Evolutionary conservation across 768 basidiomycete species (phyloP).

Genomic region (Gelatoporia subvermispora): DNA sequence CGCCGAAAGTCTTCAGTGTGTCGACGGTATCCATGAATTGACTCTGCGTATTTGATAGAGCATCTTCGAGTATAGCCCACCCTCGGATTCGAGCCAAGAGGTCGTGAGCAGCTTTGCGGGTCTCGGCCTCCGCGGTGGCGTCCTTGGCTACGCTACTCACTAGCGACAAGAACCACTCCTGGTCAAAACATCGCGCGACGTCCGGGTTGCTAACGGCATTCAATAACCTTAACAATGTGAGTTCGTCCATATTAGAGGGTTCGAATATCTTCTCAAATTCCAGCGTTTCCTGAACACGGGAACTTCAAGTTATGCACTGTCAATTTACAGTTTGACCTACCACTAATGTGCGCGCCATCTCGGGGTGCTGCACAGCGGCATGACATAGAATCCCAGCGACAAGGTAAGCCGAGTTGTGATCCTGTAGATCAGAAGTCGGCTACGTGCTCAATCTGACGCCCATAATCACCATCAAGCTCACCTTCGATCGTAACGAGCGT

Average conservation of each 20-base stretch:
- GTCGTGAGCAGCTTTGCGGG: constrained; percentile 41
- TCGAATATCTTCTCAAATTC: constrained; percentile 54
- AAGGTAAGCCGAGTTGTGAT: constrained; percentile 50
- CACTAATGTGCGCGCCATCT: constrained; percentile 38
- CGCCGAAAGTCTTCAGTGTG: constrained; percentile 56
- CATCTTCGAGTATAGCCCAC: constrained; percentile 60
- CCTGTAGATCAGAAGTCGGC: constrained; percentile 28
- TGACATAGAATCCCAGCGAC: constrained; percentile 60
- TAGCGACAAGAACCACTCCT: constrained; percentile 35
- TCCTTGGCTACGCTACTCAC: constrained; percentile 35
- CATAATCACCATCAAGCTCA: constrained; percentile 23
- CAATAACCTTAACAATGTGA: constrained; percentile 50
- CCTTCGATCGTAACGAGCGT: constrained; percentile 54
- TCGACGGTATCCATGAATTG: constrained; percentile 44
- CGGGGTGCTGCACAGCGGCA: constrained; percentile 61
- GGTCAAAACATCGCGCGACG: constrained; percentile 50
- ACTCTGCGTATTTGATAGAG: constrained; percentile 47
- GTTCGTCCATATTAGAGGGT: constrained; percentile 45
- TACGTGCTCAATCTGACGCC: not conserved
- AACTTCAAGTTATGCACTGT: not conserved
- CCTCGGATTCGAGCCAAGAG: constrained; percentile 47
- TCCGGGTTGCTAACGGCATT: constrained; percentile 64
- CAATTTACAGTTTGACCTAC: constrained; percentile 29
- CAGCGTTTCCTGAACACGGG: constrained; percentile 44
- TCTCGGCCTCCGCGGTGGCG: constrained; percentile 33